Percentiles rank a stretch among this genome's conserved stretches.
These are phyloP conservation scores for Chaetomium strumarium DNA, from an alignment of 2,329 filamentous ascomycete genomes.

Conservation along the genomic window DNA sequence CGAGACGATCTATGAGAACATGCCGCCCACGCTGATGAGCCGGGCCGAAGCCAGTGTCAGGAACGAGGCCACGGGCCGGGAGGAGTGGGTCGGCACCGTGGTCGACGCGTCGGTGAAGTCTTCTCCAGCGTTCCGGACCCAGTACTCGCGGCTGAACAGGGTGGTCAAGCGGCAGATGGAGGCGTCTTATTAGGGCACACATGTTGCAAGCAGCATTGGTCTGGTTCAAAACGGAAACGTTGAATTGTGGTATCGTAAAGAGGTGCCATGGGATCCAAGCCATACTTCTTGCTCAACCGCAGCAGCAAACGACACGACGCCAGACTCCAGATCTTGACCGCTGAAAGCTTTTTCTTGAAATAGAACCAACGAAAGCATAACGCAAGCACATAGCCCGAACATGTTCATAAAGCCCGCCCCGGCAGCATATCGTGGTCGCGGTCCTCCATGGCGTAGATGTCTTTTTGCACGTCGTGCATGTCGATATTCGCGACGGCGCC, in stretches of 20 bases:
- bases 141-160: slow-evolving; percentile 13
- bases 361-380: not conserved
- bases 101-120: slow-evolving; percentile 8
- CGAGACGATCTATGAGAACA: slow-evolving; percentile 48
- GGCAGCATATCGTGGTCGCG: slow-evolving; percentile 14
- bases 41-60: slow-evolving; percentile 19
- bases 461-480: slow-evolving; percentile 51
- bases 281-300: not conserved
- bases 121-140: slow-evolving; percentile 1
- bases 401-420: slow-evolving; percentile 7
- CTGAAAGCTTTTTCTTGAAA: not conserved
- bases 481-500: slow-evolving; percentile 51
- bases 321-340: slow-evolving; percentile 1
- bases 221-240: not conserved
- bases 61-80: slow-evolving; percentile 12
- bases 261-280: slow-evolving; percentile 1
- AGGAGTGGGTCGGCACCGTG: slow-evolving; percentile 15
- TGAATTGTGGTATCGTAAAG: not conserved
- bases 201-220: not conserved
- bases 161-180: not conserved
- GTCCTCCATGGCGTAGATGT: slow-evolving; percentile 31
- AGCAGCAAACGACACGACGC: not conserved
- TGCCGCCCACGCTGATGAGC: slow-evolving; percentile 35
- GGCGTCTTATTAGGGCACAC: not conserved
- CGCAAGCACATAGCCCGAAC: not conserved